Evolutionary conservation across 73 alveolate species (phyloP), one percentile per base, ranked within the genome.

Genomic region (Symbiodinium natans): DNA sequence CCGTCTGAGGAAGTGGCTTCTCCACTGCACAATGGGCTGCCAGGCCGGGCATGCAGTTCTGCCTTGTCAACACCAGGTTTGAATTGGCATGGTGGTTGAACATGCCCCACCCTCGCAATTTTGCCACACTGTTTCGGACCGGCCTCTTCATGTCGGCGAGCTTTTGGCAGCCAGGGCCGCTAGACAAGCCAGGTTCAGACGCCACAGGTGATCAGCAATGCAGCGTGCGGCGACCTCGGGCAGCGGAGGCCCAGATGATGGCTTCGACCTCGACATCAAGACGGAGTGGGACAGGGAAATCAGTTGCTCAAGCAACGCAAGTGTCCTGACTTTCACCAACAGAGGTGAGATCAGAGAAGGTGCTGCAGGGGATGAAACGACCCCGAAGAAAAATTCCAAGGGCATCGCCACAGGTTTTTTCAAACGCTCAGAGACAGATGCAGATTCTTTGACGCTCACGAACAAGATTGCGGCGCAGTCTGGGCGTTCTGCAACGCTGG

Each of bases 11-110:
- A 90, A 90, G 82, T 90, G 96, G 96, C 96, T 90, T 23, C 88
- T 90, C 3, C 96, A 90, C 31, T 90, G 96, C 87, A 90, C 96
- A 31, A 90, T 90, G 96, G 96, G 96, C 13, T 90, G 96, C 54
- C 96, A 90, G 87, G 87, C 77, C 0, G 59, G 59, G n/a, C n/a
- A n/a, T n/a, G n/a, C n/a, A n/a, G n/a, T n/a, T n/a, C n/a, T n/a
- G n/a, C n/a, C n/a, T n/a, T n/a, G n/a, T n/a, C n/a, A n/a, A n/a
- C n/a, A n/a, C n/a, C n/a, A n/a, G n/a, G n/a, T n/a, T n/a, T n/a
- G n/a, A n/a, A n/a, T n/a, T n/a, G n/a, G n/a, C n/a, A n/a, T n/a
- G n/a, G n/a, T n/a, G n/a, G n/a, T n/a, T n/a, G n/a, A n/a, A n/a
- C n/a, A n/a, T n/a, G n/a, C n/a, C n/a, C n/a, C n/a, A n/a, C n/a